phyloP scores from a whole-genome alignment of 495 filamentous ascomycete genomes.

The Neurospora sp. region DNA sequence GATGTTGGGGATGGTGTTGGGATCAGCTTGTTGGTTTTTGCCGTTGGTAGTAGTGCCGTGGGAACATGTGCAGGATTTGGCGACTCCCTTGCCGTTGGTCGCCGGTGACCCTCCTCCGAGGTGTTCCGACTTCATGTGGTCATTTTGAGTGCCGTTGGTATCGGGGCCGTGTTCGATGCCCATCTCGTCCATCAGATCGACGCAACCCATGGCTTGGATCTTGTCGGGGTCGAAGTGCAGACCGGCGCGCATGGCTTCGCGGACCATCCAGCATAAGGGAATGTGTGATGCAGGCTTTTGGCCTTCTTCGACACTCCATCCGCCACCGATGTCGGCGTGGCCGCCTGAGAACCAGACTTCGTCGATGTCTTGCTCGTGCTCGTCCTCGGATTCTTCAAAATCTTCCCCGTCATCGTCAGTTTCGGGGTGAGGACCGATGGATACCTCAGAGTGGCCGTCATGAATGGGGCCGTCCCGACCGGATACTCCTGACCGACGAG shows the following conservation, averaged over 20 bases:
- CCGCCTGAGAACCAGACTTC: slow-evolving; percentile 80
- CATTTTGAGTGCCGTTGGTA: background rate
- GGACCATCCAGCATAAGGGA: slow-evolving; percentile 76
- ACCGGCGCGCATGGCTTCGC: slow-evolving; percentile 65
- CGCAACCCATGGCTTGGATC: slow-evolving; percentile 52
- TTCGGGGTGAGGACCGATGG: slow-evolving; percentile 16
- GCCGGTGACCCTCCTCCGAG: background rate
- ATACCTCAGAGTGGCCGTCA: slow-evolving; percentile 18
- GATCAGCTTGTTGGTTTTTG: background rate
- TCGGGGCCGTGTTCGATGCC: background rate
- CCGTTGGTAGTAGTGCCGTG: background rate
- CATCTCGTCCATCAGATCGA: slow-evolving; percentile 23
- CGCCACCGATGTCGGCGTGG: slow-evolving; percentile 77
- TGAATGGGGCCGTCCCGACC: slow-evolving; percentile 10
- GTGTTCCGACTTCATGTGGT: background rate
- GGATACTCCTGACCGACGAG: slow-evolving; percentile 4
- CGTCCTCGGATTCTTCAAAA: slow-evolving; percentile 44
- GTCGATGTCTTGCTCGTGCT: slow-evolving; percentile 60
- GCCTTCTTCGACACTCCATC: slow-evolving; percentile 55
- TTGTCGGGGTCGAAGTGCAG: slow-evolving; percentile 61
- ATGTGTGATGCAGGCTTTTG: slow-evolving; percentile 59
- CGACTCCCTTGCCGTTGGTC: background rate
- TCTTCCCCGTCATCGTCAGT: slow-evolving; percentile 27
- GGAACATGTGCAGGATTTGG: background rate
- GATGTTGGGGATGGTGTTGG: slow-evolving; percentile 23